These are phyloP conservation scores for Boletus pseudopeckii DNA, from an alignment of 768 basidiomycete genomes.

Conservation along the genomic window DNA sequence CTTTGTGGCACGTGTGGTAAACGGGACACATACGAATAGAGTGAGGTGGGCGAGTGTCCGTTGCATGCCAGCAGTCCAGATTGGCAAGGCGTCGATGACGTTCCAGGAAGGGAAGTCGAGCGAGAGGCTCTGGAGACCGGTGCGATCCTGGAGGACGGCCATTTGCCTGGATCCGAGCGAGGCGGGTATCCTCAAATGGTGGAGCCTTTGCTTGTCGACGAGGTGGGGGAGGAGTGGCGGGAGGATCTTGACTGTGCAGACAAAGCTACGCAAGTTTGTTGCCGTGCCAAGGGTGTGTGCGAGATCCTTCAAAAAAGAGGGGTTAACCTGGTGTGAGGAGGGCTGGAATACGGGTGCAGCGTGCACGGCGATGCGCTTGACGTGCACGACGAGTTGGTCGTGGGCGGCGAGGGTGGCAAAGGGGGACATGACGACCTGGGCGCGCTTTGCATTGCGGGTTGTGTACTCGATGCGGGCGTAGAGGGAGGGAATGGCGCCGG, in stretches of 20 bases:
- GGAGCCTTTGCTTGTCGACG: conserved; percentile 41
- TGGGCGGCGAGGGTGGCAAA: conserved; percentile 57
- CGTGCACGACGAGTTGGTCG: conserved; percentile 52
- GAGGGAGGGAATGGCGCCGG: conserved; percentile 58
- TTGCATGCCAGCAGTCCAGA: conserved; percentile 47
- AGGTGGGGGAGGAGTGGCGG: conserved; percentile 50
- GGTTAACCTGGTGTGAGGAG: conserved; percentile 29
- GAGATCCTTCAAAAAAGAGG: conserved; percentile 53
- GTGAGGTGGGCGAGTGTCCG: conserved; percentile 51
- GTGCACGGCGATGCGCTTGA: conserved; percentile 57
- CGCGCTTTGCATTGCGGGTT: conserved; percentile 54
- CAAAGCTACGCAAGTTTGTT: conserved; percentile 54
- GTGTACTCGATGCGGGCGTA: conserved; percentile 59
- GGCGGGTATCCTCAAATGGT: conserved; percentile 47
- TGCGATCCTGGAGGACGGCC: conserved; percentile 38
- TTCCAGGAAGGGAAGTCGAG: conserved; percentile 64
- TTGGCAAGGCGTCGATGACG: conserved; percentile 54
- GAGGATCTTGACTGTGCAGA: conserved; percentile 46
- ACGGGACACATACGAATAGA: conserved; percentile 48
- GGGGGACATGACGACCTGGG: conserved; percentile 47
- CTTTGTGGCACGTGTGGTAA: not conserved
- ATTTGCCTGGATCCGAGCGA: conserved; percentile 53
- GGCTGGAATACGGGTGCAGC: conserved; percentile 41
- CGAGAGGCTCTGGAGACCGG: conserved; percentile 42
- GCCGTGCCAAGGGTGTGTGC: conserved; percentile 45